Evolutionary conservation across 345 rosid species (phyloP).

Genomic region (Tarenaya hassleriana): DNA sequence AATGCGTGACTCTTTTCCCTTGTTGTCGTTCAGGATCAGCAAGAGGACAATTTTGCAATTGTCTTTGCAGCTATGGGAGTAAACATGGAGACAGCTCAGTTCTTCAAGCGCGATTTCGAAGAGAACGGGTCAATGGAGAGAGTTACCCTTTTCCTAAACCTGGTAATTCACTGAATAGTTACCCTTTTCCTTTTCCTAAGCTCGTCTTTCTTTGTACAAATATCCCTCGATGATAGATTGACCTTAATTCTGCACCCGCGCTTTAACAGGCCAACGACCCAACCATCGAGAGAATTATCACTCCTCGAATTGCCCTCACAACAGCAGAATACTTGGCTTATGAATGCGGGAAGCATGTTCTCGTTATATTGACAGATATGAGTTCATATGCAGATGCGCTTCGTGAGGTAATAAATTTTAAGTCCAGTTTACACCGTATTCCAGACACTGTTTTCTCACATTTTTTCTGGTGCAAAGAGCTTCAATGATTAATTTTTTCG

Average conservation of each 20-base stretch:
- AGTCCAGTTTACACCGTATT: background rate
- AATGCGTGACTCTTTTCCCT: background rate
- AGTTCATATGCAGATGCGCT: conserved; percentile 99
- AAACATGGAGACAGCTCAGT: conserved; percentile 98
- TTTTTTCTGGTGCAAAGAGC: background rate
- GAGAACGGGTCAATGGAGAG: conserved; percentile 99
- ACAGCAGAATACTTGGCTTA: conserved; percentile 97
- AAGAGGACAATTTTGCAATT: conserved; percentile 94
- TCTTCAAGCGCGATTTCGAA: conserved; percentile 97
- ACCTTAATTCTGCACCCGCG: background rate
- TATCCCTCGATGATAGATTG: background rate
- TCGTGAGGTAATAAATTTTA: conserved; percentile 62
- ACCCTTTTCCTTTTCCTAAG: background rate
- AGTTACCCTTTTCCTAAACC: conserved; percentile 85
- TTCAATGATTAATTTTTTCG: too few species aligned
- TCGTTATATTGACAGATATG: conserved; percentile 93
- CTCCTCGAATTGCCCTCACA: conserved; percentile 94
- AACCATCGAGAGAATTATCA: conserved; percentile 91
- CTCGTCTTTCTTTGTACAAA: background rate
- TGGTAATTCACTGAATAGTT: conserved; percentile 20
- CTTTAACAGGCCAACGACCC: conserved; percentile 85
- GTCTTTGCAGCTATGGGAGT: conserved; percentile 99
- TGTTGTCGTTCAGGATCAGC: conserved; percentile 49
- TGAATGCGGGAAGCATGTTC: conserved; percentile 97
- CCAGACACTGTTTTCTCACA: background rate